Base-by-base conservation (phyloP, 495 filamentous ascomycete species). In the Cetradonia linearis region DNA sequence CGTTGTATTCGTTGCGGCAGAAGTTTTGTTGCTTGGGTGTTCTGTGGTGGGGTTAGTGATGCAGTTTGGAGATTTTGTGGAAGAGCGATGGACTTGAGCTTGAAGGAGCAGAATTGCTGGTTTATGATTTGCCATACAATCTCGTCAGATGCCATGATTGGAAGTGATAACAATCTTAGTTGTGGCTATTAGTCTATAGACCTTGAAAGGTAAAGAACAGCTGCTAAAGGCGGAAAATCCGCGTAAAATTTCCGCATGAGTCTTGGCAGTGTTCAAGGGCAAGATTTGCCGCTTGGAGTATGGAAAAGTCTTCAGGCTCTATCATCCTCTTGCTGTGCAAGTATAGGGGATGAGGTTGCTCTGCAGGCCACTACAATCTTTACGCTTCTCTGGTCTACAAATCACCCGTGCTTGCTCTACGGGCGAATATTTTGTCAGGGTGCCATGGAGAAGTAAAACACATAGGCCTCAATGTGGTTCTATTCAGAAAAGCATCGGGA, bases 101-200 rank as follows among this genome's bases (percentile, higher is more conserved):
- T 97, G 77, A 91, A 97, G 52, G 88, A 84, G 74, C 93, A 98
- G 71, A 96, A 96, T 72, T 96, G 89, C 73, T 96, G 85, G 71
- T 90, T 89, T 59, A 96, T 95, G 58, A 94, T 84, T 68, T 91
- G 86, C 93, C 93, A 98, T 66, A 98, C 89, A 65, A 98, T 94
- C 72, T 97, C 93, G 79, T 98, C 93, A 49, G 89, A 95, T 66
- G 87, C 82, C 80, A 85, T 88, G 20, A 64, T 71, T 4, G 33
- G n/a, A 3, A 50, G 4, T 28, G 0, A 46, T 23, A 0, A 20
- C 3, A 37, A 20, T 25, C 25, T 36, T 7, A 20, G 30, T 8
- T 14, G 14, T 34, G 0, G n/a, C n/a, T n/a, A n/a, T n/a, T n/a
- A n/a, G n/a, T n/a, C n/a, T n/a, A n/a, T n/a, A n/a, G n/a, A n/a